Base-by-base conservation (phyloP, 164 flowering plant genomes). In the Nymphaea thermarum region DNA sequence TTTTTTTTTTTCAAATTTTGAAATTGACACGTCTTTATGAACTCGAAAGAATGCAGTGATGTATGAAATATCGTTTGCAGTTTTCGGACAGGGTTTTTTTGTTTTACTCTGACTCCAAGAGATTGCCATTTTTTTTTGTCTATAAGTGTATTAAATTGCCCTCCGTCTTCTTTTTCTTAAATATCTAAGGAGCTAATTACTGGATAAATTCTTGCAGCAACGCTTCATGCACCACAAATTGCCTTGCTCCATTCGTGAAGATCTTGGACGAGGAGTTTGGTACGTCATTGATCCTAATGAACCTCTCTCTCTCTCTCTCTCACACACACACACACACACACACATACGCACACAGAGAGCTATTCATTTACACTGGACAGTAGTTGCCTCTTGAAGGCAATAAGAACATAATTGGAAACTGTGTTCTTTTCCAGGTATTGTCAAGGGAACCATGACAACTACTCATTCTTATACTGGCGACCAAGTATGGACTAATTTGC, bases 171-270 rank as follows among this genome's bases (percentile, higher is more conserved):
- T 10, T 51, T 51, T 3, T 51, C 11, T 8, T 51, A 51, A 10
- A 8, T 15, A 8, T 51, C 2, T 15, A 51, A 15, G n/a, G 7
- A 17, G 64, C 64, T 62, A 17, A 62, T 4, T 7, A 17, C 42
- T 6, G n/a, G 10, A 10, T 62, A 41, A 42, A 64, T 41, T 42
- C n/a, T 66, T 73, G 72, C 88, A 94, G 98, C 83, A 94, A 94
- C 82, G 98, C 98, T 70, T 94, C 97, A 79, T 94, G 98, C 88
- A 91, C 98, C 74, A 94, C 98, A 64, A 94, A 94, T 73, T 94
- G 98, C 69, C 75, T 94, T 65, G 98, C 97, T 80, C 98, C 98
- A 67, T 94, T 94, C 65, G 98, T 80, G 25, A 94, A 91, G 77
- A 84, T 94, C 76, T 8, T 94, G 82, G 97, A 94, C 73, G 95